phyloP scores from a whole-genome alignment of 2,329 filamentous ascomycete species.

The Aspergillus ochraceus region DNA sequence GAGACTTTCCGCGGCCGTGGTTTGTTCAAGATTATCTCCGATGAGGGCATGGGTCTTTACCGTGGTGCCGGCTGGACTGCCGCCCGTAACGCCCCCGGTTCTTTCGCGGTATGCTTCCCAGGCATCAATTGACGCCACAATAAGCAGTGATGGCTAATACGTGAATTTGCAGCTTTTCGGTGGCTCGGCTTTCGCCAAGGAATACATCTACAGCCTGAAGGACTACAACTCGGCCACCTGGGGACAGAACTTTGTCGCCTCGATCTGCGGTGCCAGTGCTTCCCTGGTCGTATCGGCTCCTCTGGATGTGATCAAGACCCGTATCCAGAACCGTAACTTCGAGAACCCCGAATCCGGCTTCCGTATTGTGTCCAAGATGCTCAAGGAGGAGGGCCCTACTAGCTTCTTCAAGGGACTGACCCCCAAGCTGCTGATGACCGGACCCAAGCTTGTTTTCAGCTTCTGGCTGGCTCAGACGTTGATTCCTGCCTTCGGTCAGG shows the following conservation, averaged over 20 bases:
- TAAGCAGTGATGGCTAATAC: background rate
- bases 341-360: slow-evolving; percentile 95
- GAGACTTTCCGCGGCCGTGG: slow-evolving; percentile 96
- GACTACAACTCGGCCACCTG: slow-evolving; percentile 96
- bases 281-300: slow-evolving; percentile 96
- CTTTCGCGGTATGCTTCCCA: slow-evolving; percentile 74
- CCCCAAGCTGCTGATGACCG: slow-evolving; percentile 98
- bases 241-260: slow-evolving; percentile 96
- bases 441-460: slow-evolving; percentile 97
- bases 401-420: slow-evolving; percentile 98
- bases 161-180: slow-evolving; percentile 74
- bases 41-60: slow-evolving; percentile 95
- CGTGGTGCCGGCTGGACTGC: slow-evolving; percentile 97
- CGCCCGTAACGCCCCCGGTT: slow-evolving; percentile 92
- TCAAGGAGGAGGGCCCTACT: slow-evolving; percentile 78
- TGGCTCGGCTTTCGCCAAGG: slow-evolving; percentile 95
- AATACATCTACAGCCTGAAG: slow-evolving; percentile 83
- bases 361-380: slow-evolving; percentile 89
- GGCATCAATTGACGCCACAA: background rate
- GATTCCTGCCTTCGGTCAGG: slow-evolving; percentile 84
- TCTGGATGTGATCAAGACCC: slow-evolving; percentile 95
- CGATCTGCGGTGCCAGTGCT: slow-evolving; percentile 89
- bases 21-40: slow-evolving; percentile 81
- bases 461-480: slow-evolving; percentile 99
- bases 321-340: slow-evolving; percentile 98